These are phyloP conservation scores for Solanum okadae DNA, from an alignment of 257 asterid species.

Conservation along the genomic window DNA sequence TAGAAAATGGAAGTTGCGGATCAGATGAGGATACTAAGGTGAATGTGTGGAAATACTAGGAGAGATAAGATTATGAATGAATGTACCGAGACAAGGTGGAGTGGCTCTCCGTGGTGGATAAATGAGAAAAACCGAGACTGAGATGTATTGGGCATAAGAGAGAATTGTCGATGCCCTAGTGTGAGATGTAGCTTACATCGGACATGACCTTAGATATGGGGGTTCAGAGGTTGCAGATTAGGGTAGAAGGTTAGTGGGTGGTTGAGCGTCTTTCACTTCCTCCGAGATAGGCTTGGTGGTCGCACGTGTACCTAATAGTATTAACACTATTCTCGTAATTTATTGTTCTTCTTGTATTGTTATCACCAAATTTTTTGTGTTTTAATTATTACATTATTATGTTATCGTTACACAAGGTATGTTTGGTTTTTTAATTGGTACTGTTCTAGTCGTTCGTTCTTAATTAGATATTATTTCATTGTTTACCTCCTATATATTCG, in stretches of 20 bases:
- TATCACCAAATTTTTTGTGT: not conserved
- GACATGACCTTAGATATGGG: not conserved
- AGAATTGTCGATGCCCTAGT: not conserved
- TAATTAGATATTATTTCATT: not conserved
- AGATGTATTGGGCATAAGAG: not conserved
- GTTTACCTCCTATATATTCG: not conserved
- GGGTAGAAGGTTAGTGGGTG: not conserved
- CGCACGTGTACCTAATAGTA: not conserved
- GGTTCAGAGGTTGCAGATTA: not conserved
- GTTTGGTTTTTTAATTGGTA: not conserved
- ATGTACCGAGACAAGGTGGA: not conserved
- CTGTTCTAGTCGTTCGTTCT: not conserved
- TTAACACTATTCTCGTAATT: not conserved
- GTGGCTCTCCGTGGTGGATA: not conserved
- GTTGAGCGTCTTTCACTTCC: not conserved
- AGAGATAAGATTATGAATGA: not conserved
- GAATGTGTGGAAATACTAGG: not conserved
- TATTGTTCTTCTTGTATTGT: not conserved
- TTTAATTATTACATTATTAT: not conserved
- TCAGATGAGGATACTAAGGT: not conserved
- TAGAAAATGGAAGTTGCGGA: not conserved
- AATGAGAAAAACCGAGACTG: fast-evolving
- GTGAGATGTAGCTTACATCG: not conserved
- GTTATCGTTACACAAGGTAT: not conserved
- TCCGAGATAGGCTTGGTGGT: not conserved